These are phyloP conservation scores for Pelagomonas calceolata DNA, from an alignment of 108 stramenopile genomes.

Conservation along the genomic window DNA sequence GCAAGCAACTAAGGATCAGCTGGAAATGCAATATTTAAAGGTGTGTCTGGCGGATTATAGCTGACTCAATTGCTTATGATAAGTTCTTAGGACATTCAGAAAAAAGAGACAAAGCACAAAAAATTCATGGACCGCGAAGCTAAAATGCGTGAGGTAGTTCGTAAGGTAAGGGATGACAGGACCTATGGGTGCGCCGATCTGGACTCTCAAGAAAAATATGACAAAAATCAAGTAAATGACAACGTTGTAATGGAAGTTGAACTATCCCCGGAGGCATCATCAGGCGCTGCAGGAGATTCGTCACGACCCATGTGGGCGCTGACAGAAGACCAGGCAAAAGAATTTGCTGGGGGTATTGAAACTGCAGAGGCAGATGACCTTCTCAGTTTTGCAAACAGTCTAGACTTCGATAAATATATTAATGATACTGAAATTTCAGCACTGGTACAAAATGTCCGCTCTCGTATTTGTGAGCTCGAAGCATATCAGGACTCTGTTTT, in stretches of 20 bases:
- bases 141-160: constrained; percentile 25
- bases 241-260: no score
- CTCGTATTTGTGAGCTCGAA: constrained; percentile 34
- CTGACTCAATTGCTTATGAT: no score
- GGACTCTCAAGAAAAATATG: no score
- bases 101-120: constrained; percentile 20
- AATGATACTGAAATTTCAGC: constrained; percentile 56
- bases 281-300: no score
- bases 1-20: no score
- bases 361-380: constrained; percentile 64
- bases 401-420: constrained; percentile 65
- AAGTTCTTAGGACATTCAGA: no score
- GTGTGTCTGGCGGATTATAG: no score
- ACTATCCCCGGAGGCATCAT: no score
- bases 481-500: no score
- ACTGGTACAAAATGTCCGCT: constrained; percentile 34
- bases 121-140: constrained; percentile 41
- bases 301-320: constrained; percentile 50
- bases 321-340: constrained; percentile 43
- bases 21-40: constrained; percentile 8
- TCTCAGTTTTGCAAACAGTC: constrained; percentile 53
- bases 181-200: not conserved
- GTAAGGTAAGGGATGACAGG: constrained; percentile 7
- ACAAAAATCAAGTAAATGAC: no score
- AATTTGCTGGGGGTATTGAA: no score